Evolutionary conservation across 2,329 filamentous ascomycete species (phyloP), one percentile per base, ranked within the genome.

Genomic region (Botrytis cinerea): DNA sequence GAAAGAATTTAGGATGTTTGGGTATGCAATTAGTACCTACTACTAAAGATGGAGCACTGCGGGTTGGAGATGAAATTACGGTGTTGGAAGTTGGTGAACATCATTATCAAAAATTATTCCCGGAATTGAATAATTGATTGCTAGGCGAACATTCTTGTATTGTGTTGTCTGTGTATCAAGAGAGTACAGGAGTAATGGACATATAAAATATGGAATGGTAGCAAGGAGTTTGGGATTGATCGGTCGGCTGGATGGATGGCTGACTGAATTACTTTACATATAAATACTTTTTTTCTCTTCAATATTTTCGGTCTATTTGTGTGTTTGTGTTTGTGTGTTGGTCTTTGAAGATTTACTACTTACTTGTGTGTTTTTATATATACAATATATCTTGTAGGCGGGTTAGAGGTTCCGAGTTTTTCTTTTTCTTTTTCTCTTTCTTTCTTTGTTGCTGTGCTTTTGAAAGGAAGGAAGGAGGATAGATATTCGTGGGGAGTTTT

Each of bases 1-100:
- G 79, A 10, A 86, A 87, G 43, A 84, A 83, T 64, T 83, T 81
- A 71, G 87, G 89, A 0, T 91, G 89, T 76, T 79, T 92, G 40
- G 90, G 90, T 9, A 90, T 93, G 88, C 89, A 91, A 80, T 82
- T 92, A 74, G 89, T 88, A 57, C 90, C 90, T 9, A 76, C 88
- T 22, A 71, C 74, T 9, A 79, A 83, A 74, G 83, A 86, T 76
- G 83, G 83, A 45, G 73, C 73, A 8, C 51, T 75, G 57, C 45
- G 69, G 20, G 73, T 73, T n/a, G 75, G 73, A 14, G 69, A 75
- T 57, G 71, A 72, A 35, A 73, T 75, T 46, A 73, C 70, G 7
- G 74, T 75, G 18, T 35, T 74, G 60, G 73, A 75, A 62, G 46
- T 71, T 20, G 74, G 74, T 35, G 67, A 72, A 35, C 72, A 74